A percentile compares a stretch with the other conserved stretches of the same genome.
These are phyloP conservation scores for Salix koriyanagi DNA, from an alignment of 345 rosid genomes.

Conservation along the genomic window DNA sequence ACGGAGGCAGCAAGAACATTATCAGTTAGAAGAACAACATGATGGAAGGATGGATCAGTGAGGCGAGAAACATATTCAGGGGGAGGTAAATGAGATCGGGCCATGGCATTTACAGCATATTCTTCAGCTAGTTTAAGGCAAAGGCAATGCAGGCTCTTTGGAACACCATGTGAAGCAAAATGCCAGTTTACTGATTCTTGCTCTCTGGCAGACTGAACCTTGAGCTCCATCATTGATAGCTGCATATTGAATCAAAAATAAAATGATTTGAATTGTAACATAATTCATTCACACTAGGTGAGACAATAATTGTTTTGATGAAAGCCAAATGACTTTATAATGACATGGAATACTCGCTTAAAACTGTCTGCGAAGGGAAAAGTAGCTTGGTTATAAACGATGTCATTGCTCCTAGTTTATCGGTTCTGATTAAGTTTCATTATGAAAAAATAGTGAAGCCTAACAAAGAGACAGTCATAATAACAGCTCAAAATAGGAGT, in stretches of 20 bases:
- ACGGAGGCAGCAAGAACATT: slow-evolving; percentile 92
- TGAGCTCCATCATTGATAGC: slow-evolving; percentile 69
- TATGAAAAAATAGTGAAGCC: too few species aligned
- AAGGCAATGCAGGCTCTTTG: slow-evolving; percentile 80
- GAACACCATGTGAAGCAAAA: slow-evolving; percentile 85
- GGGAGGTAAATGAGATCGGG: slow-evolving; percentile 73
- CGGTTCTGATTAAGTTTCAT: too few species aligned
- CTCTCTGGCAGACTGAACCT: slow-evolving; percentile 65
- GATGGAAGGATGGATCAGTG: slow-evolving; percentile 62
- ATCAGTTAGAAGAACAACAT: slow-evolving; percentile 76
- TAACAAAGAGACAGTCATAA: neutral
- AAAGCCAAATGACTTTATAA: neutral
- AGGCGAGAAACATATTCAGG: slow-evolving; percentile 69
- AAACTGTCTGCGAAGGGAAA: too few species aligned
- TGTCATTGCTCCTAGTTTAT: too few species aligned
- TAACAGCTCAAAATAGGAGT: neutral
- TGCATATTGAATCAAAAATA: slow-evolving; percentile 27
- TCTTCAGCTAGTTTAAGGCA: slow-evolving; percentile 83
- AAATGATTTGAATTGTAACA: slow-evolving; percentile 1
- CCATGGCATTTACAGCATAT: slow-evolving; percentile 73
- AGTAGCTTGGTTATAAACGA: too few species aligned
- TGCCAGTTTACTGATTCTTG: slow-evolving; percentile 82
- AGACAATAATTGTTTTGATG: neutral
- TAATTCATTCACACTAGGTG: neutral
- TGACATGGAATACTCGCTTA: too few species aligned